A percentile compares a stretch with the other conserved stretches of the same genome.
Evolutionary conservation across 164 flowering plant genomes (phyloP).

Genomic region (Dillenia turbinata): DNA sequence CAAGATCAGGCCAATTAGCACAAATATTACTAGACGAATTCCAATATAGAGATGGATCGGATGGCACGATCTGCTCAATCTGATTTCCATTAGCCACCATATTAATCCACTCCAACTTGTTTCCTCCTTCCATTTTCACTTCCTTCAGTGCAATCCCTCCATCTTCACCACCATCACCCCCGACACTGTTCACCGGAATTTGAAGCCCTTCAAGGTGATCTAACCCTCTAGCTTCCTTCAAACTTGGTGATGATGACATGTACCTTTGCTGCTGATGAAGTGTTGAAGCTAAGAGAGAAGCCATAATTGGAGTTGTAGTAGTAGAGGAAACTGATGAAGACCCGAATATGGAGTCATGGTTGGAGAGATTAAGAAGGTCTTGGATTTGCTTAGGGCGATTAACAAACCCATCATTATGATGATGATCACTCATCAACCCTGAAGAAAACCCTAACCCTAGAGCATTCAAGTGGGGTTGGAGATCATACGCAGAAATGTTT

Average conservation of each 20-base stretch:
- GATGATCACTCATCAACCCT: constrained; percentile 7
- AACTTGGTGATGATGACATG: neutral
- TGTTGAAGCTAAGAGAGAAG: constrained; percentile 34
- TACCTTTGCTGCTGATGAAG: constrained; percentile 28
- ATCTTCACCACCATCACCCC: neutral
- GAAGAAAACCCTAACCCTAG: constrained; percentile 61
- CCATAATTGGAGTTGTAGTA: constrained; percentile 28
- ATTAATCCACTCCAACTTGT: constrained; percentile 5
- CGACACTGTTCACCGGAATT: constrained; percentile 9
- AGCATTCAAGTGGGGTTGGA: constrained; percentile 30
- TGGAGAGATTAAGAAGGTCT: constrained; percentile 30
- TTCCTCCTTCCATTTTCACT: constrained; percentile 45
- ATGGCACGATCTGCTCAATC: constrained; percentile 27
- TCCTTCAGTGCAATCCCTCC: constrained; percentile 13
- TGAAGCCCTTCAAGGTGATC: constrained; percentile 32
- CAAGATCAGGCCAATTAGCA: constrained; percentile 54
- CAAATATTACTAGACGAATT: constrained; percentile 15
- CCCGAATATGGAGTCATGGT: constrained; percentile 30
- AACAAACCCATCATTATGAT: constrained; percentile 11
- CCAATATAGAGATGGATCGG: constrained; percentile 52
- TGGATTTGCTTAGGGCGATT: constrained; percentile 23
- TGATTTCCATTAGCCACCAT: constrained; percentile 26
- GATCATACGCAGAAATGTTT: constrained; percentile 21
- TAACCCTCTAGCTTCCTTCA: constrained; percentile 16
- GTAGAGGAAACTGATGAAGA: constrained; percentile 24